These are phyloP conservation scores for Bipolaris cookei DNA, from an alignment of 2,329 filamentous ascomycete species.

Conservation along the genomic window DNA sequence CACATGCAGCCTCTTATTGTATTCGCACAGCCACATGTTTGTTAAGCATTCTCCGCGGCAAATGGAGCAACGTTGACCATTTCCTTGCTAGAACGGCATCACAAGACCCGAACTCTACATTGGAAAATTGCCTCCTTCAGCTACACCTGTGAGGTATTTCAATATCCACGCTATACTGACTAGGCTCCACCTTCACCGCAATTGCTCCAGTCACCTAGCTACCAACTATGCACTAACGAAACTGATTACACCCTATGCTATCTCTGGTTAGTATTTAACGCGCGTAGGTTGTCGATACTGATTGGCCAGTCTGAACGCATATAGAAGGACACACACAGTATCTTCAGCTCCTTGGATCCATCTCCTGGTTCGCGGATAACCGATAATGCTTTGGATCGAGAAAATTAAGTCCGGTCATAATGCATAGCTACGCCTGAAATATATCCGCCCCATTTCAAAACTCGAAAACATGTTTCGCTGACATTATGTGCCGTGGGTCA, in stretches of 20 bases:
- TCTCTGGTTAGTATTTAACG: background rate
- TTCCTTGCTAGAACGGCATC: background rate
- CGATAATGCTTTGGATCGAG: too few relatives aligned
- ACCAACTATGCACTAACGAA: background rate
- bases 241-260: background rate
- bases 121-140: background rate
- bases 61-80: background rate
- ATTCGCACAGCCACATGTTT: slow-evolving; percentile 10
- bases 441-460: too few relatives aligned
- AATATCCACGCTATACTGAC: background rate
- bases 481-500: too few relatives aligned
- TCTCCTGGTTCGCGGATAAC: too few relatives aligned
- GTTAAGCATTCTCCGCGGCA: background rate
- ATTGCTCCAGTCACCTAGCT: background rate
- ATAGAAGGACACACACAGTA: too few relatives aligned
- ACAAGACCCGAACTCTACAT: background rate
- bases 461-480: too few relatives aligned
- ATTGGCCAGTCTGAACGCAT: too few relatives aligned
- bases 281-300: too few relatives aligned
- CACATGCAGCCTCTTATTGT: background rate
- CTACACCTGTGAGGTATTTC: background rate
- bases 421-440: too few relatives aligned
- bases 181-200: background rate
- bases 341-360: too few relatives aligned
- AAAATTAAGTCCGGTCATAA: too few relatives aligned